Conservation (phyloP, 495 filamentous ascomycete species). For the Halenospora varia region DNA sequence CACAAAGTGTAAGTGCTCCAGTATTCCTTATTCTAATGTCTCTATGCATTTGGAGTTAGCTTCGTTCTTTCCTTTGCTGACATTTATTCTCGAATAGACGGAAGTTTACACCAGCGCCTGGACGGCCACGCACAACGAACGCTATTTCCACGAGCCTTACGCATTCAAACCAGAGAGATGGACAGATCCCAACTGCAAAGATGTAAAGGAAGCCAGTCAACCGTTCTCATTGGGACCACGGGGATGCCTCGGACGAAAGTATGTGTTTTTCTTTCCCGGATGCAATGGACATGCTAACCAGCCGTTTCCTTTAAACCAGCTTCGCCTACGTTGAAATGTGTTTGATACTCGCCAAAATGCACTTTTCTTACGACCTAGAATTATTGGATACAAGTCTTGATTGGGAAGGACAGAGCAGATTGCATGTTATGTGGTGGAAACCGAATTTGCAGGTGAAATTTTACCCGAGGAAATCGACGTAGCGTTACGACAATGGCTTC, state of each 20-base stretch:
- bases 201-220: conserved; percentile 40
- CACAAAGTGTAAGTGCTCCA: conserved; percentile 2
- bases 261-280: conserved; percentile 22
- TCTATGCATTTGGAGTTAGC: too few relatives aligned
- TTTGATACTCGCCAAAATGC: not conserved
- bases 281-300: not conserved
- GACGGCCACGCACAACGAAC: conserved; percentile 33
- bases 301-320: not conserved
- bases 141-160: conserved; percentile 34
- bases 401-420: conserved; percentile 1
- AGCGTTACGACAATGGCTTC: too few relatives aligned
- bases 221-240: conserved; percentile 57
- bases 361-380: not conserved
- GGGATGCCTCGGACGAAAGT: conserved; percentile 58
- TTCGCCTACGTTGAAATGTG: not conserved
- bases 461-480: too few relatives aligned
- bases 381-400: conserved; percentile 5
- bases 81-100: too few relatives aligned
- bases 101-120: conserved; percentile 44
- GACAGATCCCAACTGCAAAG: conserved; percentile 32
- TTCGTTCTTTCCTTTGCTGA: too few relatives aligned
- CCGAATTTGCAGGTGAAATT: not conserved
- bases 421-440: not conserved
- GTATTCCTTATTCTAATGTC: too few relatives aligned
- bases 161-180: conserved; percentile 24